phyloP scores from a whole-genome alignment of 2,329 filamentous ascomycete genomes.

The Botrytis byssoidea region DNA sequence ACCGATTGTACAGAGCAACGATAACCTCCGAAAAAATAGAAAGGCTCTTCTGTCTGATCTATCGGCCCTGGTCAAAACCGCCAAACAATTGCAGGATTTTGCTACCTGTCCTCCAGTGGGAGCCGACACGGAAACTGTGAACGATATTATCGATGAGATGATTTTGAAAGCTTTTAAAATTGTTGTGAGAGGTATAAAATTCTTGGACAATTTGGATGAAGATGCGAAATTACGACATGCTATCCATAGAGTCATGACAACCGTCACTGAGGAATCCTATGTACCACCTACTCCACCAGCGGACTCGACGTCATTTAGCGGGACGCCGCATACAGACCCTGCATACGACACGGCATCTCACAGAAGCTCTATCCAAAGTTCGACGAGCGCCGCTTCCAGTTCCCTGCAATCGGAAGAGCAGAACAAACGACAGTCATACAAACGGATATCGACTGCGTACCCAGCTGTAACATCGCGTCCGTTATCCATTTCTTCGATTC shows the following conservation, averaged over 20 bases:
- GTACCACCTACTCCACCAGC: constrained; percentile 63
- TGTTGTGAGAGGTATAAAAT: constrained; percentile 84
- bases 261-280: constrained; percentile 56
- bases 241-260: constrained; percentile 58
- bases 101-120: constrained; percentile 42
- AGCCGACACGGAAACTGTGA: constrained; percentile 56
- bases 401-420: constrained; percentile 35
- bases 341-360: constrained; percentile 39
- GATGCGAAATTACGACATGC: constrained; percentile 51
- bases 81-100: constrained; percentile 80
- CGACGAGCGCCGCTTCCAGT: constrained; percentile 34
- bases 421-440: constrained; percentile 35
- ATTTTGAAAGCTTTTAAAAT: constrained; percentile 92
- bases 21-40: constrained; percentile 73
- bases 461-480: constrained; percentile 31
- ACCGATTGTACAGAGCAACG: constrained; percentile 68
- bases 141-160: constrained; percentile 85
- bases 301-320: constrained; percentile 51
- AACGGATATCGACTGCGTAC: constrained; percentile 33
- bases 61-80: constrained; percentile 83
- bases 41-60: constrained; percentile 88
- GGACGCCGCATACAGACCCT: constrained; percentile 45
- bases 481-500: constrained; percentile 32
- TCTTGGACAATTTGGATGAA: constrained; percentile 80
- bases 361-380: constrained; percentile 37